A percentile compares a stretch with the other conserved stretches of the same genome.
phyloP scores from a whole-genome alignment of 129 eudicot species.

The Kitagawia praeruptora region DNA sequence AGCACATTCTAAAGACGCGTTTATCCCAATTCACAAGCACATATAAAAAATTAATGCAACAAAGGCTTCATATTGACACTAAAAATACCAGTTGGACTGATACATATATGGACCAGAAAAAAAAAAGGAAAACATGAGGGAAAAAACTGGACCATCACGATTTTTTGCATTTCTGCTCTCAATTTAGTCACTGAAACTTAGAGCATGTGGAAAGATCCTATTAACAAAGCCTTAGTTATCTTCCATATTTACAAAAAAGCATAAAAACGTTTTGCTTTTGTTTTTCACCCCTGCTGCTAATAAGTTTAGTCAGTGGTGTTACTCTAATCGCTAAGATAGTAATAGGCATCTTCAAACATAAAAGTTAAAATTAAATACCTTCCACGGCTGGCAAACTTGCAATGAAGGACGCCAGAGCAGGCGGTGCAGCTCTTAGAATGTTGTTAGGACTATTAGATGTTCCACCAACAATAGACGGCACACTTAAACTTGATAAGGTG shows the following conservation, averaged over 20 bases:
- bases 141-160: neutral
- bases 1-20: neutral
- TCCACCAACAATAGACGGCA: conserved; percentile 31
- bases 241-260: neutral
- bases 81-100: neutral
- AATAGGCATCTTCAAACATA: neutral
- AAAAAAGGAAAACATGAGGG: neutral
- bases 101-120: neutral
- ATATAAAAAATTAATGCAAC: neutral
- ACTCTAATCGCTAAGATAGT: neutral
- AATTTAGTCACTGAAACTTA: neutral
- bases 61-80: neutral
- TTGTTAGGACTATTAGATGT: conserved; percentile 34
- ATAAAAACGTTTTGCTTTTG: neutral
- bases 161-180: neutral
- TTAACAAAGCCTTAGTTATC: neutral
- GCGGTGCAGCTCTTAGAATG: conserved; percentile 50
- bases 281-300: neutral
- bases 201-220: neutral
- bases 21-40: neutral
- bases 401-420: conserved; percentile 60
- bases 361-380: conserved; percentile 30
- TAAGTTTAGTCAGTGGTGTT: neutral
- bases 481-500: conserved; percentile 28
- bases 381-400: conserved; percentile 75